Conservation (phyloP, 2,329 filamentous ascomycete species). For the Paecilomyces formosus region DNA sequence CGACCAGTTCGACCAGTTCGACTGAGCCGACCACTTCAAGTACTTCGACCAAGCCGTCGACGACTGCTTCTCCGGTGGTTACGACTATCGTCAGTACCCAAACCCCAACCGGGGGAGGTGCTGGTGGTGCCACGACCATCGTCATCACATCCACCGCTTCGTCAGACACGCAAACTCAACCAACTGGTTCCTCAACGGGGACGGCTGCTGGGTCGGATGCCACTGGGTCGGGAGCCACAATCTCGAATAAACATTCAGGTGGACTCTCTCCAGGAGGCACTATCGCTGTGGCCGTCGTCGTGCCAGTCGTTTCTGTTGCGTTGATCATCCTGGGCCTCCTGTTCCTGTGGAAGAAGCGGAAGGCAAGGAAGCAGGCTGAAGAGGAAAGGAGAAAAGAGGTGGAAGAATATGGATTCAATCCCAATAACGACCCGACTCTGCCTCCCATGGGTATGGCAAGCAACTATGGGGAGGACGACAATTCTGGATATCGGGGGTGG, state of each 20-base stretch:
- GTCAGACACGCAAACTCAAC: slow-evolving; percentile 4
- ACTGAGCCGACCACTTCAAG: background rate
- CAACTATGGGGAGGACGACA: slow-evolving; percentile 54
- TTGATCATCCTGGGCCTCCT: slow-evolving; percentile 68
- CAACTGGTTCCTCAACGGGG: slow-evolving; percentile 13
- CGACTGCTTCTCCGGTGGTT: background rate
- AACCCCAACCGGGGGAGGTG: background rate
- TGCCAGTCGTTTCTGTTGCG: slow-evolving; percentile 83
- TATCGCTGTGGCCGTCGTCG: slow-evolving; percentile 88
- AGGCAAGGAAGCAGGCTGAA: slow-evolving; percentile 74
- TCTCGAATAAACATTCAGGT: slow-evolving; percentile 15
- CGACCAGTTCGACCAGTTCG: background rate
- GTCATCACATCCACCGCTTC: slow-evolving; percentile 15
- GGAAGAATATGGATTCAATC: slow-evolving; percentile 95
- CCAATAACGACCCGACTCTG: slow-evolving; percentile 86
- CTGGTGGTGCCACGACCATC: slow-evolving; percentile 12
- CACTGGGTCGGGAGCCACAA: slow-evolving; percentile 17
- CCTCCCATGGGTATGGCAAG: slow-evolving; percentile 47
- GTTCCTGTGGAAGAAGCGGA: slow-evolving; percentile 82
- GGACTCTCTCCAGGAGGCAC: slow-evolving; percentile 50
- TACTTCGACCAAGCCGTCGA: slow-evolving; percentile 1
- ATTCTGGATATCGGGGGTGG: slow-evolving; percentile 87
- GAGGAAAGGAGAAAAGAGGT: slow-evolving; percentile 92
- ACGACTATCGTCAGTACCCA: background rate
- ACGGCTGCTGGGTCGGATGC: slow-evolving; percentile 18